These are phyloP conservation scores for Conoideocrella luteorostrata DNA, from an alignment of 2,329 filamentous ascomycete genomes.

Conservation along the genomic window DNA sequence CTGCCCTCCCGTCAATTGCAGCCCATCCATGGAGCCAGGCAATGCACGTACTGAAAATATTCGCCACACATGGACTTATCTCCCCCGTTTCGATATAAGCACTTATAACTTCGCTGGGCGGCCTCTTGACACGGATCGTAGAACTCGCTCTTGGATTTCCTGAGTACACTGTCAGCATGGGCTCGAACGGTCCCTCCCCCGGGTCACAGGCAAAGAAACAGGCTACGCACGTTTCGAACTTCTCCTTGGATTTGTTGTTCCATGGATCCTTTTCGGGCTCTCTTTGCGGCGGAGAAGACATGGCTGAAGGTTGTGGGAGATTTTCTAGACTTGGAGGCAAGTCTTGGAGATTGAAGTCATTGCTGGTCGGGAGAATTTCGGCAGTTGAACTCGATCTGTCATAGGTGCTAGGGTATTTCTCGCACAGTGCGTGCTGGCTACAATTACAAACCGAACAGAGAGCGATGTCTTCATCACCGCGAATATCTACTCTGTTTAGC, in stretches of 20 bases:
- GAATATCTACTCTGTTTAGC: no score
- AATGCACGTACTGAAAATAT: constrained; percentile 85
- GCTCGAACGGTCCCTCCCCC: no score
- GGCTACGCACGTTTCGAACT: constrained; percentile 54
- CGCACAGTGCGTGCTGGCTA: constrained; percentile 3
- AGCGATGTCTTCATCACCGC: no score
- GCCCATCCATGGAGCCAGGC: no score
- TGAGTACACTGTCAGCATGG: constrained; percentile 31
- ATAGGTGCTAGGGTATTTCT: neutral
- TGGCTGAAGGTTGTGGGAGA: neutral
- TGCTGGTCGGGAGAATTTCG: constrained; percentile 13
- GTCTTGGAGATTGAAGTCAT: constrained; percentile 7
- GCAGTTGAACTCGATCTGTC: constrained; percentile 5
- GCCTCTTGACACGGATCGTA: constrained; percentile 95
- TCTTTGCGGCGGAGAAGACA: constrained; percentile 5
- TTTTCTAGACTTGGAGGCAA: neutral
- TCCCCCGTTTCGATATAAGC: constrained; percentile 79
- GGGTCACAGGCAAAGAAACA: neutral
- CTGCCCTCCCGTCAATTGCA: neutral
- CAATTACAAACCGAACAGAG: no score
- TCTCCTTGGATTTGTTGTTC: constrained; percentile 52
- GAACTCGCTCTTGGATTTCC: constrained; percentile 84
- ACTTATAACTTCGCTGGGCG: constrained; percentile 76
- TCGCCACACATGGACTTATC: constrained; percentile 87
- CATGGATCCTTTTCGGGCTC: constrained; percentile 36